A percentile compares a stretch with the other conserved stretches of the same genome.
Conservation (phyloP, 2,329 filamentous ascomycete species). For the Boeremia lycopersici region DNA sequence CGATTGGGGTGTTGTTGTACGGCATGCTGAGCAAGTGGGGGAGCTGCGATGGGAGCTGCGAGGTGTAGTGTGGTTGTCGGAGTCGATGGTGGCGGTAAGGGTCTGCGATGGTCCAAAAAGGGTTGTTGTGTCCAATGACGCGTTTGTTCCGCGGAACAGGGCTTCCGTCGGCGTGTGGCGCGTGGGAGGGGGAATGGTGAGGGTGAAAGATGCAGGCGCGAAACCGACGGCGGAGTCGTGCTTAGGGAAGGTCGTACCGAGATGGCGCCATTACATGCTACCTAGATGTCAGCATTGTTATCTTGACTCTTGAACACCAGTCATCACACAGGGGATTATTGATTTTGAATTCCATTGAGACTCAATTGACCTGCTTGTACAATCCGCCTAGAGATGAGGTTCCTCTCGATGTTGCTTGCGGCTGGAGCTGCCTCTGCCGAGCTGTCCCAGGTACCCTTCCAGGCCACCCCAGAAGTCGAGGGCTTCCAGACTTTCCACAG, state of each 20-base stretch:
- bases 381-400: neutral
- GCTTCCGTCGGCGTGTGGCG: constrained; percentile 1
- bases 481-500: constrained; percentile 42
- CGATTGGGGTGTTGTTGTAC: constrained; percentile 85
- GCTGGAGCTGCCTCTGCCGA: constrained; percentile 14
- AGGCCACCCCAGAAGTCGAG: constrained; percentile 34
- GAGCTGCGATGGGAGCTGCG: neutral
- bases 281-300: constrained; percentile 5
- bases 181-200: constrained; percentile 6
- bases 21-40: constrained; percentile 65
- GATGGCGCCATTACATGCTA: neutral
- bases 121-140: neutral
- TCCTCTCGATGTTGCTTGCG: constrained; percentile 1
- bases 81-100: neutral
- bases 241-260: constrained; percentile 1
- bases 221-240: neutral
- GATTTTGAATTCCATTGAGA: neutral
- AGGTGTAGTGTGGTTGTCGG: neutral
- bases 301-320: neutral
- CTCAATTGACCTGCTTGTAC: no score
- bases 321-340: neutral
- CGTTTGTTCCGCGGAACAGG: neutral
- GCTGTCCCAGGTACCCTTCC: constrained; percentile 39
- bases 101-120: constrained; percentile 1
- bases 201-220: constrained; percentile 9